phyloP scores from a whole-genome alignment of 208 protist species.

The Acanthamoeba royreba region DNA sequence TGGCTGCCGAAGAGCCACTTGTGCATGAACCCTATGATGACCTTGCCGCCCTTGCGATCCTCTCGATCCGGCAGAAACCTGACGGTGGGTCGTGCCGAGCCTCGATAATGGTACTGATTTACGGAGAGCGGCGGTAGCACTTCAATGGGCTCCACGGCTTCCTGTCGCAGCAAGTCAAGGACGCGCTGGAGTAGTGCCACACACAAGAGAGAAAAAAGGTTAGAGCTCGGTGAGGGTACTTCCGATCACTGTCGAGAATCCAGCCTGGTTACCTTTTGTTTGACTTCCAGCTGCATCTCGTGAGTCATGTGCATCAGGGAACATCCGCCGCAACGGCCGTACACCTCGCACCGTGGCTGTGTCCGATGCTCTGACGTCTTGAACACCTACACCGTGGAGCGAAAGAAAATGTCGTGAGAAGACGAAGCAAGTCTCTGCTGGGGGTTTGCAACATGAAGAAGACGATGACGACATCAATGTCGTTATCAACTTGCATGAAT shows the following conservation, averaged over 20 bases:
- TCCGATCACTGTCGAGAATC: too few species aligned
- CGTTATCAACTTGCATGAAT: background rate
- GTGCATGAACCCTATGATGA: background rate
- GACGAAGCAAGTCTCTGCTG: too few species aligned
- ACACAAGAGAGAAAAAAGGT: background rate
- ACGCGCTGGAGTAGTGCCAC: background rate
- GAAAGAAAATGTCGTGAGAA: too few species aligned
- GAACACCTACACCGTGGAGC: background rate
- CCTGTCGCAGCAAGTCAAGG: background rate
- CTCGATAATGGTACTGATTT: background rate
- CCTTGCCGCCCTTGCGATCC: background rate
- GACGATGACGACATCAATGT: background rate
- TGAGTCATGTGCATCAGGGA: slow-evolving; percentile 39
- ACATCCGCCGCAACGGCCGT: background rate
- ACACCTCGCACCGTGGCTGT: background rate
- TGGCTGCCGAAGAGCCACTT: background rate
- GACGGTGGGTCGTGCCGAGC: background rate
- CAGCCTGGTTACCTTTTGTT: background rate
- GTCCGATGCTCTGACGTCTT: background rate
- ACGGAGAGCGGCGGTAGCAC: background rate
- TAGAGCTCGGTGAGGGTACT: too few species aligned
- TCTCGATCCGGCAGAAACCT: background rate
- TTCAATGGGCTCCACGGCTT: background rate
- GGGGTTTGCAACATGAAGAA: too few species aligned
- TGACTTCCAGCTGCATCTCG: background rate